Conservation (phyloP, 2,329 filamentous ascomycete genomes). For the Incumbomyces delicatus region DNA sequence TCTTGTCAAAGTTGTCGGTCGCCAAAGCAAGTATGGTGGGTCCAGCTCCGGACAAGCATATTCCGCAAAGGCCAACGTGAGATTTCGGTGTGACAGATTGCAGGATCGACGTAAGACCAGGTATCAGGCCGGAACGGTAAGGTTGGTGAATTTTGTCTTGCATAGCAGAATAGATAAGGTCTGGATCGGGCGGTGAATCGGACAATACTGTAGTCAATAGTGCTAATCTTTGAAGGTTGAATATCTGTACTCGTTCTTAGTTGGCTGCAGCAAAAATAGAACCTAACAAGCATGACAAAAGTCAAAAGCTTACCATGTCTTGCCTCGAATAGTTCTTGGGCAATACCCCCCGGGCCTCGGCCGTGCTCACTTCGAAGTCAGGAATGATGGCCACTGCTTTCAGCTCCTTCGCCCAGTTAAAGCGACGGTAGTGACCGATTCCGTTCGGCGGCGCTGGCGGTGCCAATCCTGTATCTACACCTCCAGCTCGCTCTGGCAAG, state of each 20-base stretch:
- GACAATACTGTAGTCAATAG: conserved; percentile 82
- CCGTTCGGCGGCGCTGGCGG: conserved; percentile 83
- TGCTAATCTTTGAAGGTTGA: conserved; percentile 91
- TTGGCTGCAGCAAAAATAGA: too few relatives aligned
- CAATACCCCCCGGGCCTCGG: conserved; percentile 76
- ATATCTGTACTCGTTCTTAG: conserved; percentile 35
- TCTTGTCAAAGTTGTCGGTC: conserved; percentile 77
- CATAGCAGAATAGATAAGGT: conserved; percentile 96
- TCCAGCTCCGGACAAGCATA: conserved; percentile 88
- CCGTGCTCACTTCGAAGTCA: conserved; percentile 90
- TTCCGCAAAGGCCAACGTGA: conserved; percentile 80
- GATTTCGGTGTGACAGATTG: conserved; percentile 80
- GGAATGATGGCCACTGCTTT: conserved; percentile 96
- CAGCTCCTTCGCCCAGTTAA: conserved; percentile 87
- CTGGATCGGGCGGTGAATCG: conserved; percentile 78
- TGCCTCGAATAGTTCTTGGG: conserved; percentile 68
- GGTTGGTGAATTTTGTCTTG: conserved; percentile 98
- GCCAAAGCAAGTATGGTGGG: conserved; percentile 91
- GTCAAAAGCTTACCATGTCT: conserved; percentile 57
- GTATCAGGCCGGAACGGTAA: conserved; percentile 84
- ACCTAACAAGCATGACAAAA: too few relatives aligned
- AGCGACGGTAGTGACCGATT: conserved; percentile 94
- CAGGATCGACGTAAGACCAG: conserved; percentile 81
- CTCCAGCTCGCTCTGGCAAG: conserved; percentile 78
- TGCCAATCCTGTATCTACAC: conserved; percentile 74